Conservation (phyloP, 768 basidiomycete genomes). For the Amylocystis lapponica region DNA sequence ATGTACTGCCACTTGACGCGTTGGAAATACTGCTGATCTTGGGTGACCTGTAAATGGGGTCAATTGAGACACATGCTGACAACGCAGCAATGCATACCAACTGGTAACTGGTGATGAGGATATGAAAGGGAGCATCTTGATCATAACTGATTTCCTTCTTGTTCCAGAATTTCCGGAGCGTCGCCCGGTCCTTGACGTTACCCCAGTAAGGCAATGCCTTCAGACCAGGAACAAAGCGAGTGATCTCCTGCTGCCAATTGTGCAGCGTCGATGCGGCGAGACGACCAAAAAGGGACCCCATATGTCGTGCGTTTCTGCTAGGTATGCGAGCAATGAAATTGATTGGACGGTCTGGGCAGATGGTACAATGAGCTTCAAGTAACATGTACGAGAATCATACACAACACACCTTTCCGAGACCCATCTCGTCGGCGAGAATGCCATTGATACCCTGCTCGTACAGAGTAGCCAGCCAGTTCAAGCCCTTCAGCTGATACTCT, state of each 20-base stretch:
- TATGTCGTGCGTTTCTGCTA: conserved; percentile 95
- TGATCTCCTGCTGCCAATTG: conserved; percentile 99
- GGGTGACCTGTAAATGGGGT: conserved; percentile 62
- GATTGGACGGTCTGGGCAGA: conserved; percentile 84
- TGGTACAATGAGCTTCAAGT: not conserved
- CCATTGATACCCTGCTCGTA: conserved; percentile 99
- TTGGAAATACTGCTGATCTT: conserved; percentile 98
- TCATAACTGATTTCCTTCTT: conserved; percentile 95
- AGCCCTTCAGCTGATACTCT: conserved; percentile 96
- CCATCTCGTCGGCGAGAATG: conserved; percentile 99
- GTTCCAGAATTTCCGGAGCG: conserved; percentile 95
- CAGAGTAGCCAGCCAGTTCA: conserved; percentile 95
- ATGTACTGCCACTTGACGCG: conserved; percentile 99
- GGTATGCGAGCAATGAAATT: conserved; percentile 90
- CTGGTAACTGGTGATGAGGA: conserved; percentile 96
- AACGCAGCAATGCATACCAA: conserved; percentile 45
- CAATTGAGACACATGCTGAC: not conserved
- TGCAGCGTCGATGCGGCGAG: conserved; percentile 96
- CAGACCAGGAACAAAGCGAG: conserved; percentile 88
- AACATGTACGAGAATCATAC: not conserved
- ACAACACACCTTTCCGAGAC: conserved; percentile 69
- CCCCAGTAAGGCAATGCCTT: conserved; percentile 99
- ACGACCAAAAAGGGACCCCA: conserved; percentile 99
- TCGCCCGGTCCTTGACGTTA: conserved; percentile 91
- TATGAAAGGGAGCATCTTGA: conserved; percentile 92